Percentiles rank a stretch among this genome's conserved stretches.
phyloP scores from a whole-genome alignment of 305 asterid genomes.

The Solanum hybrid region DNA sequence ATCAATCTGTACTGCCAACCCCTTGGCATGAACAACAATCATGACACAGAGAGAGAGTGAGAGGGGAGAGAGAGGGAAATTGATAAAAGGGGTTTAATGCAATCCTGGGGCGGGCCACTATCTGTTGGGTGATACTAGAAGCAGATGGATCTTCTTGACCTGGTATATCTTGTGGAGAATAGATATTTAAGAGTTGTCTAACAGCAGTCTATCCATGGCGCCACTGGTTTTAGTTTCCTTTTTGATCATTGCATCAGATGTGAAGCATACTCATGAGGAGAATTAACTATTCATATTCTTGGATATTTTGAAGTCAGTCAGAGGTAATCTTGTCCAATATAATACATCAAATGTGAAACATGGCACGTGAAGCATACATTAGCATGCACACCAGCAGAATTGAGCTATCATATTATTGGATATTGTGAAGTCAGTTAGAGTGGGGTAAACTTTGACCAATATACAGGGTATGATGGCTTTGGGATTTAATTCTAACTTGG shows the following conservation, averaged over 20 bases:
- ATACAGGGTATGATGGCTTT: neutral
- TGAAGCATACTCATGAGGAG: neutral
- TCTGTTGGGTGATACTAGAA: neutral
- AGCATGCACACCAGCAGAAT: neutral
- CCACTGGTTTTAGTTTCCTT: neutral
- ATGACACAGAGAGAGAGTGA: neutral
- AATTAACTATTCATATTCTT: neutral
- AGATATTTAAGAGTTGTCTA: neutral
- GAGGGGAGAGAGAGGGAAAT: neutral
- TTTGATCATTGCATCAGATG: neutral
- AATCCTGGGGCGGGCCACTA: neutral
- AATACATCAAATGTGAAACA: neutral
- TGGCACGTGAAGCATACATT: neutral
- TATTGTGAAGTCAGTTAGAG: neutral
- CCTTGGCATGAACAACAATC: neutral
- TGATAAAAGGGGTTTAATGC: neutral
- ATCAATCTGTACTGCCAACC: neutral
- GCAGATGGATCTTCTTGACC: neutral
- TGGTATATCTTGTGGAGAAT: neutral
- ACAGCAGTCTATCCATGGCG: neutral
- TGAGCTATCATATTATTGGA: neutral
- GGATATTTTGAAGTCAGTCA: neutral
- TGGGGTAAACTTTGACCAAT: neutral
- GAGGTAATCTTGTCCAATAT: neutral
- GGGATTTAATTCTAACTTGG: neutral